Percentiles rank a stretch among this genome's conserved stretches.
Conservation (phyloP, 352 stramenopile species). For the Phytophthora sansomeana region DNA sequence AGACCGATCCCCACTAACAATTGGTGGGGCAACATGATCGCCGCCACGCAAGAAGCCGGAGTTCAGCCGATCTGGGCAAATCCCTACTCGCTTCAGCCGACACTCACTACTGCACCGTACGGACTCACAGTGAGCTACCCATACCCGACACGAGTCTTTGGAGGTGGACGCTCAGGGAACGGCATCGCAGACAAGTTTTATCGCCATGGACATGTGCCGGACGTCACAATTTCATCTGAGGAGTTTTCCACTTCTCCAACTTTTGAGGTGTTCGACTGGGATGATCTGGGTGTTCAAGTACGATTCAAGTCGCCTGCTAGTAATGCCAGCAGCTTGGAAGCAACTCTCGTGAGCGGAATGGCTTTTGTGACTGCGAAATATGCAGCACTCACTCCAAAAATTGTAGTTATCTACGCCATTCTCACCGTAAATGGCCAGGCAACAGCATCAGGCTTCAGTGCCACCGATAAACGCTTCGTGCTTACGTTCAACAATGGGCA, state of each 20-base stretch:
- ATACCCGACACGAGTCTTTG: constrained; percentile 42
- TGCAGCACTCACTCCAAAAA: constrained; percentile 34
- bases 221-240: constrained; percentile 47
- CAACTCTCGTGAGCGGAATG: constrained; percentile 60
- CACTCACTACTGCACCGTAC: constrained; percentile 28
- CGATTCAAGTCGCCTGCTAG: constrained; percentile 24
- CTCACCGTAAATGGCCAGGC: constrained; percentile 43
- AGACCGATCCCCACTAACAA: constrained; percentile 60
- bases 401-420: constrained; percentile 41
- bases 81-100: constrained; percentile 49
- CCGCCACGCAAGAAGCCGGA: constrained; percentile 17
- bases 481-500: constrained; percentile 47
- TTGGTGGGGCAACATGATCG: constrained; percentile 71
- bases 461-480: constrained; percentile 40
- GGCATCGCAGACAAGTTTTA: constrained; percentile 45
- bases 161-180: constrained; percentile 40
- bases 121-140: constrained; percentile 54
- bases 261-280: constrained; percentile 42
- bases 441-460: constrained; percentile 2
- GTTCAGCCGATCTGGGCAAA: constrained; percentile 63
- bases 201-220: constrained; percentile 34
- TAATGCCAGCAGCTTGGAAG: constrained; percentile 21
- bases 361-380: constrained; percentile 54
- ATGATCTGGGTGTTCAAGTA: constrained; percentile 47
- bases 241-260: constrained; percentile 38